Base-by-base conservation (phyloP, 306 rosid species). In the Vigna angularis region DNA sequence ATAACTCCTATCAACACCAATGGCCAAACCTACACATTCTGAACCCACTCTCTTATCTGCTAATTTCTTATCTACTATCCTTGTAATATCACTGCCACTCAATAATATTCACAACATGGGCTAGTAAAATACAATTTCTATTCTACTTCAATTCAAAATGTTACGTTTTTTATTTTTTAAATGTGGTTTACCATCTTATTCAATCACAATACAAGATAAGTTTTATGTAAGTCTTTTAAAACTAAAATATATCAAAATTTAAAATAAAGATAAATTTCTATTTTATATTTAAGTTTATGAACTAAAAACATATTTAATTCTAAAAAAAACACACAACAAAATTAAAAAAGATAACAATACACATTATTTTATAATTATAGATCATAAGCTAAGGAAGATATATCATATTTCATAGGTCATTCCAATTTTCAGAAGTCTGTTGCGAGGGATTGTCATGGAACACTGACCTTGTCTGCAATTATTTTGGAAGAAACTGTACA, bases 401-500 rank as follows among this genome's bases (percentile, higher is more conserved):
- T n/a, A n/a, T n/a, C 67, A 83, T 50, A 85, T 71, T 76, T 85
- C 84, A 36, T 85, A 85, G 6, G 89, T 85, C 89, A 85, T 82
- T 58, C 89, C 89, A 62, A 91, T 91, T 84, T 85, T 88, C 62
- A 91, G 86, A 87, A 93, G 93, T 84, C 92, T 82, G 3, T 75
- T 34, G 4, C 65, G 86, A 0, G 92, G 93, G 48, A 91, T 84
- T 5, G 87, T 84, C 82, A 91, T 55, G 1, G 77, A 55, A n/a
- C n/a, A n/a, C n/a, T n/a, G n/a, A n/a, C n/a, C n/a, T 55, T 89
- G 95, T 42, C 95, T 81, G 12, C 87, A 88, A 71, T 93, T 93
- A n/a, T 66, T 88, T 87, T 70, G 84, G 85, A 93, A 53, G 89
- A 89, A 93, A 69, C 73, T 78, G 52, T 88, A 91, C 4, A 68